Base-by-base conservation (phyloP, 352 stramenopile genomes). In the Stramenopiles sp. region DNA sequence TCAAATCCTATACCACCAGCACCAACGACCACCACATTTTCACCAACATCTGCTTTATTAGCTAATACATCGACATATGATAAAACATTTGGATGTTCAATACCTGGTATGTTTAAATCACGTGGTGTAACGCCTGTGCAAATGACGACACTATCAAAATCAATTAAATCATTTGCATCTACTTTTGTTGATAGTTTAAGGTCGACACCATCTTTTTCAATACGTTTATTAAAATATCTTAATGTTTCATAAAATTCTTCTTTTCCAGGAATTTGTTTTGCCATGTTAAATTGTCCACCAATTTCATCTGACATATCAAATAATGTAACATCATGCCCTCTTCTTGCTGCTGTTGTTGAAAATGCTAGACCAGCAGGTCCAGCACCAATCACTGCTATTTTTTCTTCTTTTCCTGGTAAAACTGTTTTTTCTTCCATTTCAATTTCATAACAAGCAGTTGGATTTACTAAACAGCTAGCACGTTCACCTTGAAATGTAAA, bases 1-100 rank as follows among this genome's bases (percentile, higher is more conserved):
- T 98, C 95, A 82, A 98, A 98, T n/a, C 95, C 95, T 81, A 98
- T 98, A 0, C 95, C 95, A 79, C 95, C 95, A 30, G 94, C 94
- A 43, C 95, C 95, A 82, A 98, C 96, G 43, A 98, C 86, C 0
- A 94, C 95, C 7, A 98, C 94, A 6, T 88, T 88, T 73, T 95
- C 85, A 33, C 95, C 95, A 23, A 97, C 90, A 1, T 87, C 84
- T 32, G 84, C 89, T 31, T 95, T 89, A 77, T 93, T 84, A 79
- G 89, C 90, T 63, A 98, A 86, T 1, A 98, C 93, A 83, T 98
- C 94, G 77, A 98, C 91, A 83, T 98, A 98, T 73, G 86, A 95
- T 69, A 98, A 78, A 38, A 92, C 92, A 81, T 94, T 95, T 0
- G 90, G 86, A 81, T 96, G 90, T 80, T 96, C 84, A 43, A 82